These are phyloP conservation scores for Bjerkandera adusta DNA, from an alignment of 1,284 basidiomycete genomes.

Conservation along the genomic window DNA sequence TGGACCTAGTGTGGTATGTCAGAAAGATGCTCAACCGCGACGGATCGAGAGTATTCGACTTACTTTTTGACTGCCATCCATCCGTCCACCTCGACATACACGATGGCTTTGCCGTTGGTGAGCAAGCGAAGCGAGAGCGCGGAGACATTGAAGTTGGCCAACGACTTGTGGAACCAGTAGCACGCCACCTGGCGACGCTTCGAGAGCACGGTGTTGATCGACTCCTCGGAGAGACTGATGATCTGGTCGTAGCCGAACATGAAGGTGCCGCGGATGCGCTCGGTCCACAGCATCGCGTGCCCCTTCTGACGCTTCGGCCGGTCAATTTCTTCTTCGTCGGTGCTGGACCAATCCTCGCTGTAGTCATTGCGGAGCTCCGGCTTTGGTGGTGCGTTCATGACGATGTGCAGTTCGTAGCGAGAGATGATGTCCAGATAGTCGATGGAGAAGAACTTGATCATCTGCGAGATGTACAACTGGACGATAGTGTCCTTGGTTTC, in stretches of 20 bases:
- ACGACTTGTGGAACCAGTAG: slow-evolving; percentile 23
- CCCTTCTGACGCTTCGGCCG: not conserved
- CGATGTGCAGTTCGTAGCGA: slow-evolving; percentile 2
- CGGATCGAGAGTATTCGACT: not conserved
- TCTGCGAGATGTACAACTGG: not conserved
- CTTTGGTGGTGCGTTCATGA: not conserved
- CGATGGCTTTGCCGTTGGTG: slow-evolving; percentile 18
- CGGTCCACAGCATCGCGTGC: not conserved
- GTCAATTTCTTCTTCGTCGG: not conserved
- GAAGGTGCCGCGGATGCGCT: not conserved
- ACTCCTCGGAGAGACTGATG: slow-evolving; percentile 3
- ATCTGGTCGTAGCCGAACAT: slow-evolving; percentile 7
- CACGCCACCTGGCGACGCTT: slow-evolving; percentile 7
- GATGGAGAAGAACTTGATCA: slow-evolving; percentile 6
- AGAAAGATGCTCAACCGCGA: not conserved
- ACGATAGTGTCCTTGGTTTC: not conserved
- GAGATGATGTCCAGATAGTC: slow-evolving; percentile 8
- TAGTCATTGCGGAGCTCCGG: not conserved
- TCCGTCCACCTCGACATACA: slow-evolving; percentile 16
- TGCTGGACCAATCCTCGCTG: slow-evolving; percentile 6
- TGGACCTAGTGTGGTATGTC: no score
- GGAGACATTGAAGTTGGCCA: slow-evolving; percentile 25
- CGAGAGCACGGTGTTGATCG: slow-evolving; percentile 14
- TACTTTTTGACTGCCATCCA: slow-evolving; percentile 7
- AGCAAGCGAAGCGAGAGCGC: slow-evolving; percentile 22